Percentiles rank a stretch among this genome's conserved stretches.
Evolutionary conservation across 2,329 filamentous ascomycete genomes (phyloP).

Genomic region (Xylaria sp.): DNA sequence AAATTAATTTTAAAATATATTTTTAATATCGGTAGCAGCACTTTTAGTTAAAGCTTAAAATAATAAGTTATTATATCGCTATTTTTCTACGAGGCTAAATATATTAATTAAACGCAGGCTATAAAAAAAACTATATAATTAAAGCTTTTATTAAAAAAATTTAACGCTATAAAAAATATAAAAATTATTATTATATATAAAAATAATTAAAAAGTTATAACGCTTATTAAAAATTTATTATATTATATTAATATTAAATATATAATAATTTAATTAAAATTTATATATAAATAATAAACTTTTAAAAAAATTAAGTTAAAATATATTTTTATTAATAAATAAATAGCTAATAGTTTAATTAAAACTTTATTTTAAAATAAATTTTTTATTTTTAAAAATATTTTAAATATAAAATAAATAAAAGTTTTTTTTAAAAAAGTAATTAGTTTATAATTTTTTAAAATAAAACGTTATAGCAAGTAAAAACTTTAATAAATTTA

Average conservation of each 20-base stretch:
- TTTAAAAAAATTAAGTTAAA: background rate
- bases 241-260: background rate
- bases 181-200: too few relatives aligned
- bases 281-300: slow-evolving; percentile 2
- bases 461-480: too few relatives aligned
- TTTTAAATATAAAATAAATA: too few relatives aligned
- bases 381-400: too few relatives aligned
- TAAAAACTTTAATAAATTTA: too few relatives aligned
- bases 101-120: background rate
- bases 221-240: background rate
- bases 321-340: background rate
- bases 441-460: too few relatives aligned
- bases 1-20: background rate
- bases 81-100: background rate
- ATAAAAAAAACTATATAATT: slow-evolving; percentile 10
- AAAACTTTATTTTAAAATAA: too few relatives aligned
- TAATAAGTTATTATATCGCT: too few relatives aligned
- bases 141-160: background rate
- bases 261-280: background rate
- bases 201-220: too few relatives aligned
- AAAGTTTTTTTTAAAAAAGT: too few relatives aligned
- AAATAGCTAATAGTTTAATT: background rate
- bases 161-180: background rate
- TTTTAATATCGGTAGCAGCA: too few relatives aligned
- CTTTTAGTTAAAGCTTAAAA: background rate